Percentiles rank a stretch among this genome's conserved stretches.
Conservation (phyloP, 495 filamentous ascomycete species). For the Hypoxylon rickii region DNA sequence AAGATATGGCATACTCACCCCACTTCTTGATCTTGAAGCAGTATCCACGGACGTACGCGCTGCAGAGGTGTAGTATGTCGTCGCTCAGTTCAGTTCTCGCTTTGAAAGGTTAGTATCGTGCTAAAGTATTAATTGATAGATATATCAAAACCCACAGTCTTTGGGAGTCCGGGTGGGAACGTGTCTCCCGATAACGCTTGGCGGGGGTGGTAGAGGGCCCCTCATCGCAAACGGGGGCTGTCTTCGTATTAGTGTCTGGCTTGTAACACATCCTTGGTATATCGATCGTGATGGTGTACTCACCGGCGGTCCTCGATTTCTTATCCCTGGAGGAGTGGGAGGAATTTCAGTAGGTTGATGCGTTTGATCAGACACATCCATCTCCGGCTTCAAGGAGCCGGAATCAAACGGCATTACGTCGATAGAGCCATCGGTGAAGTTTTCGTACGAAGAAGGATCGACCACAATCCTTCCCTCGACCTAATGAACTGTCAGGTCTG, state of each 20-base stretch:
- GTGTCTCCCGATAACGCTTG: background rate
- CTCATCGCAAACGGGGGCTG: too few species aligned
- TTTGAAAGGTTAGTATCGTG: background rate
- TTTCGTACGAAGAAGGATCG: slow-evolving; percentile 22
- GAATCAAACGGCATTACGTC: slow-evolving; percentile 10
- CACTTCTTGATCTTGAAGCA: slow-evolving; percentile 56
- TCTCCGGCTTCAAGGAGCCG: slow-evolving; percentile 12
- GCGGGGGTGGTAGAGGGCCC: slow-evolving; percentile 4
- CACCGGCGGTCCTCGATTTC: background rate
- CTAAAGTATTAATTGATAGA: background rate
- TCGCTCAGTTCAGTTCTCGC: slow-evolving; percentile 41
- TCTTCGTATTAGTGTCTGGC: too few species aligned
- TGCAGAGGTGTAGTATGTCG: slow-evolving; percentile 49
- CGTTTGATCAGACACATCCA: slow-evolving; percentile 12
- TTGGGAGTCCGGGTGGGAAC: background rate
- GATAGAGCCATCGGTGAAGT: slow-evolving; percentile 14
- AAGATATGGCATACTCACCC: slow-evolving; percentile 22
- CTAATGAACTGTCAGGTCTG: background rate
- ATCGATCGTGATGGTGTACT: too few species aligned
- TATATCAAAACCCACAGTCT: slow-evolving; percentile 5
- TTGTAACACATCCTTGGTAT: too few species aligned
- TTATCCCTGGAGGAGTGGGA: too few species aligned
- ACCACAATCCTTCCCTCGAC: slow-evolving; percentile 34
- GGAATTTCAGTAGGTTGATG: background rate
- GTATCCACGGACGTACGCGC: slow-evolving; percentile 50